phyloP scores from a whole-genome alignment of 441 rosid genomes.

The Erodium texanum region DNA sequence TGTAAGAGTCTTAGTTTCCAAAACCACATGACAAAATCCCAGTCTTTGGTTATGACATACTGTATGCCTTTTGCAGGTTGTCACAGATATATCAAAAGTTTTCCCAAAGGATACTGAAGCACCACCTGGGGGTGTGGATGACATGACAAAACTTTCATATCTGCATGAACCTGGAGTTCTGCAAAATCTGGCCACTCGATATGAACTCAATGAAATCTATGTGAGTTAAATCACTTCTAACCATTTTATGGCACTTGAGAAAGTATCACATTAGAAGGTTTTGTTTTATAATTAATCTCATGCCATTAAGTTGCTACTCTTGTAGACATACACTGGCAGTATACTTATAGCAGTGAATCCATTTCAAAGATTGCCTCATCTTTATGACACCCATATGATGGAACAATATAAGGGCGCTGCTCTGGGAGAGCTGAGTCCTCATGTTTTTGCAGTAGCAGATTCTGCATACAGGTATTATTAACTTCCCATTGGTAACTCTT shows the following conservation, averaged over 20 bases:
- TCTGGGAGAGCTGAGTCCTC: slow-evolving; percentile 70
- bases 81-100: slow-evolving; percentile 39
- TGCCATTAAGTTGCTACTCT: slow-evolving; percentile 19
- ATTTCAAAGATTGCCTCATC: slow-evolving; percentile 66
- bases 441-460: slow-evolving; percentile 70
- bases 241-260: slow-evolving; percentile 14
- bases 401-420: slow-evolving; percentile 52
- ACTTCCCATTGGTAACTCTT: slow-evolving; percentile 1
- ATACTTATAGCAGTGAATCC: slow-evolving; percentile 69
- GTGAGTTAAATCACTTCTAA: slow-evolving; percentile 31
- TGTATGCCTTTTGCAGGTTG: slow-evolving; percentile 27
- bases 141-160: slow-evolving; percentile 71
- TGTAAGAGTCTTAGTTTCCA: not conserved
- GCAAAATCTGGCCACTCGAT: slow-evolving; percentile 51
- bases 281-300: slow-evolving; percentile 14
- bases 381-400: slow-evolving; percentile 74
- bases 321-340: slow-evolving; percentile 66
- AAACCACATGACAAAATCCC: not conserved
- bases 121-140: slow-evolving; percentile 64
- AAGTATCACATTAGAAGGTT: slow-evolving; percentile 5
- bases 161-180: slow-evolving; percentile 76
- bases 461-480: slow-evolving; percentile 51
- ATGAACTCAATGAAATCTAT: slow-evolving; percentile 64
- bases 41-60: not conserved
- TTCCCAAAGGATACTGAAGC: slow-evolving; percentile 63